Evolutionary conservation across 2,329 filamentous ascomycete species (phyloP).

Genomic region (Epichloe glyceriae): DNA sequence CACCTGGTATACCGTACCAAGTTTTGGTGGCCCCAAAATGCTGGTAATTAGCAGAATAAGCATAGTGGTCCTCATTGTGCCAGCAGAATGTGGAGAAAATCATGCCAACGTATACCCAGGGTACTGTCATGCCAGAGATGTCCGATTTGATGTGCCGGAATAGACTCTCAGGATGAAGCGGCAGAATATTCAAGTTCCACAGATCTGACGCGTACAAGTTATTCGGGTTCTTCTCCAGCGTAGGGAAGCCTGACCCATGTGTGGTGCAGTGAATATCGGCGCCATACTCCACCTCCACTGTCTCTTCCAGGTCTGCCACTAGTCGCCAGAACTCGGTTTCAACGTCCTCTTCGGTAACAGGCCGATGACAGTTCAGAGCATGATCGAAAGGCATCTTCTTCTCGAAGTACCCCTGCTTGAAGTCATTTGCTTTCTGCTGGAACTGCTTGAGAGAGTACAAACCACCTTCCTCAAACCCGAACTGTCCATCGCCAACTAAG

Average conservation of each 20-base stretch:
- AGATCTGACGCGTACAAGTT: conserved; percentile 80
- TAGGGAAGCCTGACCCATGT: conserved; percentile 93
- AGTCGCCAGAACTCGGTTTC: conserved; percentile 95
- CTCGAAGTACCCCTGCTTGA: conserved; percentile 89
- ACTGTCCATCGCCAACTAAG: conserved; percentile 89
- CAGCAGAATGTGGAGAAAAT: conserved; percentile 99
- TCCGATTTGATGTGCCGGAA: conserved; percentile 98
- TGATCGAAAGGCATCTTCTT: conserved; percentile 82
- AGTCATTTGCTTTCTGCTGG: conserved; percentile 87
- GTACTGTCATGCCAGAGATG: conserved; percentile 97
- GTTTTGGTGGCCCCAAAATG: conserved; percentile 98
- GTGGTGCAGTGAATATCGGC: conserved; percentile 97
- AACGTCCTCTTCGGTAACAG: conserved; percentile 87
- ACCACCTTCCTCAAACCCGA: conserved; percentile 93
- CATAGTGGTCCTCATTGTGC: conserved; percentile 98
- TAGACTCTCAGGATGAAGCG: conserved; percentile 78
- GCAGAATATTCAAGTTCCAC: conserved; percentile 92
- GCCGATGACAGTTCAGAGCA: conserved; percentile 63
- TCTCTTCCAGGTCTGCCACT: conserved; percentile 86
- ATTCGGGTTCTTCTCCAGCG: conserved; percentile 77
- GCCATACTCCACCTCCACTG: conserved; percentile 94
- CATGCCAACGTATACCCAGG: conserved; percentile 99
- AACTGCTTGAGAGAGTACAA: conserved; percentile 93
- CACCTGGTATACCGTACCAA: conserved; percentile 95
- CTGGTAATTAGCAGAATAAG: conserved; percentile 96